These are phyloP conservation scores for Senna siamea DNA, from an alignment of 306 rosid species.

Conservation along the genomic window DNA sequence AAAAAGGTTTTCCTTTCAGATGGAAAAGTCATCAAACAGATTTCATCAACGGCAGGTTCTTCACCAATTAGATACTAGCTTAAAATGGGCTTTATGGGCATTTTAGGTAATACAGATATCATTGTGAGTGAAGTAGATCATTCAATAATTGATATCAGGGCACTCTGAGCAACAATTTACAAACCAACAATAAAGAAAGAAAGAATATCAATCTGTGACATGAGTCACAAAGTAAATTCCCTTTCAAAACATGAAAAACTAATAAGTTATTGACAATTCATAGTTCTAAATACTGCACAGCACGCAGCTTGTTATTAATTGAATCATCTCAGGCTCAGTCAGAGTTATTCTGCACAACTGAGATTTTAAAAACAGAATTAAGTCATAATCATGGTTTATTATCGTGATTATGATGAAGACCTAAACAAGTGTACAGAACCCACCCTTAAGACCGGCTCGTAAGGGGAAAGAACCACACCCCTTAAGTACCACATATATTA, in stretches of 20 bases:
- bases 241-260: constrained; percentile 5
- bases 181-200: background rate
- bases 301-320: background rate
- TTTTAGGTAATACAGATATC: background rate
- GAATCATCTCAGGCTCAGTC: background rate
- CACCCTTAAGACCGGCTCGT: no score
- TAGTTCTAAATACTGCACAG: background rate
- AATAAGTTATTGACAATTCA: constrained; percentile 8
- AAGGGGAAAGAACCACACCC: no score
- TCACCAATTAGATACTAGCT: background rate
- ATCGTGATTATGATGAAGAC: background rate
- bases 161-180: constrained; percentile 5
- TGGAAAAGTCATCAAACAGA: background rate
- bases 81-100: background rate
- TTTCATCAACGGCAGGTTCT: background rate
- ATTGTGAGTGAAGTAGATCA: background rate
- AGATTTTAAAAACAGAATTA: constrained; percentile 1
- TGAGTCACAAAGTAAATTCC: constrained; percentile 5
- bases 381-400: constrained; percentile 15
- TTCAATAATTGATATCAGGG: constrained; percentile 2
- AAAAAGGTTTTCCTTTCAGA: background rate
- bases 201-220: background rate
- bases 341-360: constrained; percentile 19
- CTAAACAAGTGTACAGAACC: no score
- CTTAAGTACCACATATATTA: no score